Evolutionary conservation across 805 yeast genomes (phyloP).

Genomic region (Ogataea populi-albae): DNA sequence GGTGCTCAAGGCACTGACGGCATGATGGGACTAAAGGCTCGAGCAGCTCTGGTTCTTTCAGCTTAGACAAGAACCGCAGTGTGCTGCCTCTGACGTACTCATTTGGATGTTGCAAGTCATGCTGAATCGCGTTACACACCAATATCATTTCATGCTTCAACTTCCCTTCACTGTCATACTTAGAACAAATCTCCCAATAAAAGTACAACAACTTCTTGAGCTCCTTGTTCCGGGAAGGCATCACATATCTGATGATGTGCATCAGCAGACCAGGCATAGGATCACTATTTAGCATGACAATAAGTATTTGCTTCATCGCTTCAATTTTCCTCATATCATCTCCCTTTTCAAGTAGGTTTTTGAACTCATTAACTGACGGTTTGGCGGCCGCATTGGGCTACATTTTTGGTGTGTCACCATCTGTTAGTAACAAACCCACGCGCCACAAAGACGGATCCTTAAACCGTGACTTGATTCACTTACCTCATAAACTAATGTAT

Average conservation of each 20-base stretch:
- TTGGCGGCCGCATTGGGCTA: slow-evolving; percentile 60
- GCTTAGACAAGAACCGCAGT: slow-evolving; percentile 82
- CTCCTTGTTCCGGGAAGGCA: slow-evolving; percentile 91
- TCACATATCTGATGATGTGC: slow-evolving; percentile 95
- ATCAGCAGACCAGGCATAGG: slow-evolving; percentile 88
- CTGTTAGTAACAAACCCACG: too few species aligned
- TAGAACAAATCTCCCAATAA: slow-evolving; percentile 98
- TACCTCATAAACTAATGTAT: slow-evolving; percentile 73
- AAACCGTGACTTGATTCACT: too few species aligned
- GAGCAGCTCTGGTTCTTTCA: slow-evolving; percentile 88
- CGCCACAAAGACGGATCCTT: too few species aligned
- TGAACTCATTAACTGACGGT: slow-evolving; percentile 69
- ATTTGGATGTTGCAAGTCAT: slow-evolving; percentile 96
- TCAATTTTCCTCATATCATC: slow-evolving; percentile 83
- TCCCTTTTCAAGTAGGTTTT: slow-evolving; percentile 78
- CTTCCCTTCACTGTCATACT: slow-evolving; percentile 81
- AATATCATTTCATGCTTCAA: slow-evolving; percentile 98
- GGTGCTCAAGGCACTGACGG: slow-evolving; percentile 86
- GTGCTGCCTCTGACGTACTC: slow-evolving; percentile 96
- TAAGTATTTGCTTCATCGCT: slow-evolving; percentile 84
- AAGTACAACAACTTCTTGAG: slow-evolving; percentile 89
- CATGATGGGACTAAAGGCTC: slow-evolving; percentile 95
- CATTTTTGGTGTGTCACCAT: too few species aligned
- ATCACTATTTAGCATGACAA: slow-evolving; percentile 88
- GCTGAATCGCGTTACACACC: slow-evolving; percentile 96